These are phyloP conservation scores for Pterulicium gracile DNA, from an alignment of 1,284 basidiomycete species.

Conservation along the genomic window DNA sequence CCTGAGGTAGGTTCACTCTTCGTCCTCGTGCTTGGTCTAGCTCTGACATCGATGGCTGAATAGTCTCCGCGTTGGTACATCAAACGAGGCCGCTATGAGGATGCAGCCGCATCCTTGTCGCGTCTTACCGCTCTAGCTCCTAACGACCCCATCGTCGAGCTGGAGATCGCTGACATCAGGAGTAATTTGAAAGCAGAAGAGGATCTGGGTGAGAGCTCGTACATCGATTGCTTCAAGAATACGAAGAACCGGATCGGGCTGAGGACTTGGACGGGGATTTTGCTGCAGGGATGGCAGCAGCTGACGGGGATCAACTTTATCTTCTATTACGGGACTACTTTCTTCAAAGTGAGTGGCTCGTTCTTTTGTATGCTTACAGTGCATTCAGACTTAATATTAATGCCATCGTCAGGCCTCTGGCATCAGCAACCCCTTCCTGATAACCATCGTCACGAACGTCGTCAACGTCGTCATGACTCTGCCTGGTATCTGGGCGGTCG, in stretches of 20 bases:
- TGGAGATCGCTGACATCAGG: slow-evolving; percentile 63
- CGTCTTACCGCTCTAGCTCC: slow-evolving; percentile 48
- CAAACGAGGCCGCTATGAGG: slow-evolving; percentile 53
- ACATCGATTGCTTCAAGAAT: slow-evolving; percentile 58
- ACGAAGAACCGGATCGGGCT: slow-evolving; percentile 59
- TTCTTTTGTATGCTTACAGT: too few species aligned
- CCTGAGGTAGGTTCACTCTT: too few species aligned
- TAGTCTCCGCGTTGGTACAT: slow-evolving; percentile 83
- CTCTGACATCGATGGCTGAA: too few species aligned
- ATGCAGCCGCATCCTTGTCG: slow-evolving; percentile 50
- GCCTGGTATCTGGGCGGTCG: slow-evolving; percentile 61
- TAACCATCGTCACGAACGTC: slow-evolving; percentile 58
- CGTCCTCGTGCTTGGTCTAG: not conserved
- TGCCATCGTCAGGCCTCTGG: too few species aligned
- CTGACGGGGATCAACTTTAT: slow-evolving; percentile 76
- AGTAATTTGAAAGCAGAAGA: slow-evolving; percentile 61
- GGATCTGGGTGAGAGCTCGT: slow-evolving; percentile 37
- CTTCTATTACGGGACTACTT: slow-evolving; percentile 67
- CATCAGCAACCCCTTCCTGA: slow-evolving; percentile 63
- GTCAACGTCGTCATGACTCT: slow-evolving; percentile 67
- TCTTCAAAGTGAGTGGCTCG: slow-evolving; percentile 53
- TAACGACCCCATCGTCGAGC: slow-evolving; percentile 42
- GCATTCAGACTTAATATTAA: too few species aligned
- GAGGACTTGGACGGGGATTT: slow-evolving; percentile 72
- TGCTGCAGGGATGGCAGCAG: slow-evolving; percentile 50